Evolutionary conservation across 306 rosid genomes (phyloP).

Genomic region (Vicia villosa): DNA sequence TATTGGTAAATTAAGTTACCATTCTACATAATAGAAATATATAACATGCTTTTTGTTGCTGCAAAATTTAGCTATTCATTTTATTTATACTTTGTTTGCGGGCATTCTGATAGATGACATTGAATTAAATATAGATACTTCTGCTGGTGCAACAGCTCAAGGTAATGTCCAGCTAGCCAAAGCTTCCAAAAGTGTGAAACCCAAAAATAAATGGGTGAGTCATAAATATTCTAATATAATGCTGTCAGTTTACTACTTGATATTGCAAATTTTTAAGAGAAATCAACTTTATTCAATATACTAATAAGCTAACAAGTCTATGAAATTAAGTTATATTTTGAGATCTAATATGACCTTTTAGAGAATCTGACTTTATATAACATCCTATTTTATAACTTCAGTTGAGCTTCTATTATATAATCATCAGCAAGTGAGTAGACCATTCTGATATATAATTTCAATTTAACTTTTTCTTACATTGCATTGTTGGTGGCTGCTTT

Average conservation of each 20-base stretch:
- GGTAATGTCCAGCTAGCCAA: conserved; percentile 59
- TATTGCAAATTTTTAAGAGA: neutral
- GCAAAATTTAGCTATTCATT: conserved; percentile 17
- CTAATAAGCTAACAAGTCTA: too few species aligned
- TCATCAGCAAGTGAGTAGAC: neutral
- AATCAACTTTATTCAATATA: too few species aligned
- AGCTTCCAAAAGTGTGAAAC: conserved; percentile 68
- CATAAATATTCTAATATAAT: neutral
- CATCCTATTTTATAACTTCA: neutral
- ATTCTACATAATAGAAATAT: conserved; percentile 5
- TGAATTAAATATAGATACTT: conserved; percentile 61
- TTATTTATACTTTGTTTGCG: conserved; percentile 13
- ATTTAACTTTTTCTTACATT: conserved; percentile 32
- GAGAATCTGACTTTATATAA: too few species aligned
- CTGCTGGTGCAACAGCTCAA: conserved; percentile 62
- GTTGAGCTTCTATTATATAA: neutral
- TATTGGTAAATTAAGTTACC: conserved; percentile 56
- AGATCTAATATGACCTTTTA: too few species aligned
- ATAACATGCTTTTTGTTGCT: conserved; percentile 26
- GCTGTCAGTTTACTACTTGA: neutral
- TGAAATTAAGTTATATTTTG: too few species aligned
- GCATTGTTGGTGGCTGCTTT: conserved; percentile 79
- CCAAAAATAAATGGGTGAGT: conserved; percentile 67
- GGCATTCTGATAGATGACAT: conserved; percentile 61
- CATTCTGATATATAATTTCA: conserved; percentile 7